These are phyloP conservation scores for Cladosporium sp. DNA, from an alignment of 2,329 filamentous ascomycete species.

Conservation along the genomic window DNA sequence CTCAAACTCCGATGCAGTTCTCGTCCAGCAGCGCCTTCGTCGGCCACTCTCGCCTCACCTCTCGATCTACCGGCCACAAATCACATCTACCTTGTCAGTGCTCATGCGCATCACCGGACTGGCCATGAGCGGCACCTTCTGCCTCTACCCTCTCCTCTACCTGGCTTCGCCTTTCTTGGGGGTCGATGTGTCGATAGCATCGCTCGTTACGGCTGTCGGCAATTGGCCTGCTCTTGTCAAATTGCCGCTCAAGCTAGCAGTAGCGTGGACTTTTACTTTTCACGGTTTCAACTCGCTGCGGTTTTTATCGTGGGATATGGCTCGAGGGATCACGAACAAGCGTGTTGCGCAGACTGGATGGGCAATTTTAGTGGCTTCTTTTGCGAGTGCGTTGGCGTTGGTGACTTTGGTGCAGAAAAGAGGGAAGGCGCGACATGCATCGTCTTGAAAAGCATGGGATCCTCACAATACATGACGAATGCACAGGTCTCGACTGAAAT, in stretches of 20 bases:
- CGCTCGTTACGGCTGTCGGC: not conserved
- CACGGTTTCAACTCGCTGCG: constrained; percentile 8
- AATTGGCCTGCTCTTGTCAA: not conserved
- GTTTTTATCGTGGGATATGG: not conserved
- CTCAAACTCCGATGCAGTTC: not conserved
- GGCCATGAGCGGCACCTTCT: constrained; percentile 9
- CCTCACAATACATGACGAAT: not conserved
- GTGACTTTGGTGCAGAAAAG: not conserved
- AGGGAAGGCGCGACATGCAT: not conserved
- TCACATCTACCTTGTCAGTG: constrained; percentile 14
- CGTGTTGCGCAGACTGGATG: constrained; percentile 2
- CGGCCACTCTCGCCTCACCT: constrained; percentile 13
- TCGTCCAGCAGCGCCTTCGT: constrained; percentile 8
- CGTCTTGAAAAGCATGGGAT: not conserved
- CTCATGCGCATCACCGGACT: constrained; percentile 12
- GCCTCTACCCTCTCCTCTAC: constrained; percentile 8
- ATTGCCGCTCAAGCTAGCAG: not conserved
- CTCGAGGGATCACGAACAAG: not conserved
- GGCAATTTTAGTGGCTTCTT: not conserved
- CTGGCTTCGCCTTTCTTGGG: not conserved
- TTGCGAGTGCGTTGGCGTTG: constrained; percentile 1
- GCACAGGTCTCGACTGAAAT: not conserved
- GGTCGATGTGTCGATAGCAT: not conserved
- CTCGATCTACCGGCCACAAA: constrained; percentile 14
- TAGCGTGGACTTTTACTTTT: constrained; percentile 4